phyloP scores from a whole-genome alignment of 2,329 filamentous ascomycete genomes.

The Knufia fluminis region DNA sequence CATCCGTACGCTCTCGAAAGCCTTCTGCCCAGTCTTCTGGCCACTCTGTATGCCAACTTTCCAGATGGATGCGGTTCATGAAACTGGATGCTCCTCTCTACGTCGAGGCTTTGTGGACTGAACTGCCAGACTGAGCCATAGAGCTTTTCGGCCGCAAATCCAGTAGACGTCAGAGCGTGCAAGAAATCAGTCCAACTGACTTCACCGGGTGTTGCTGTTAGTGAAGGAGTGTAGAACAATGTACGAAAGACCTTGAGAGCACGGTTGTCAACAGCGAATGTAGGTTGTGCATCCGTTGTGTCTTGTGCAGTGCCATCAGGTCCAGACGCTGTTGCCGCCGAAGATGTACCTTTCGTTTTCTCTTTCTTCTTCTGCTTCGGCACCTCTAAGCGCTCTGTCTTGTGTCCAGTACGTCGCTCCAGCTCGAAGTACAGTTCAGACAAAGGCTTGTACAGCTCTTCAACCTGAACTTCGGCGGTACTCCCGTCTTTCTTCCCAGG shows the following conservation, averaged over 20 bases:
- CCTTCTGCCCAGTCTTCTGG: slow-evolving; percentile 41
- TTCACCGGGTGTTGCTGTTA: slow-evolving; percentile 37
- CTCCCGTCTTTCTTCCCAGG: slow-evolving; percentile 17
- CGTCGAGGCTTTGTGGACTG: slow-evolving; percentile 33
- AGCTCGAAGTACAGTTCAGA: slow-evolving; percentile 23
- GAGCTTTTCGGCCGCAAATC: slow-evolving; percentile 47
- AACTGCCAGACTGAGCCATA: slow-evolving; percentile 57
- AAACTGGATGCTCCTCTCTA: slow-evolving; percentile 47
- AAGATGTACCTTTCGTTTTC: slow-evolving; percentile 24
- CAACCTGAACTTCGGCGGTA: background rate
- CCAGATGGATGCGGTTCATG: slow-evolving; percentile 50
- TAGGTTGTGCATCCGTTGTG: slow-evolving; percentile 19
- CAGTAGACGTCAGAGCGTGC: slow-evolving; percentile 41
- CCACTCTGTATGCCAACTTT: slow-evolving; percentile 43
- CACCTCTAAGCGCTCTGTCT: slow-evolving; percentile 3
- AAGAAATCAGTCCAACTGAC: slow-evolving; percentile 46
- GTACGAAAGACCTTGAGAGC: slow-evolving; percentile 36
- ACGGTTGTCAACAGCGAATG: slow-evolving; percentile 29
- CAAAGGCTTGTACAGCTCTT: slow-evolving; percentile 16
- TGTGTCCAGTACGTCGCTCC: slow-evolving; percentile 9
- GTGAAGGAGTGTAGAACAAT: slow-evolving; percentile 32
- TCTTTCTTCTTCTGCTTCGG: background rate
- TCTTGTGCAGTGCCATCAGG: background rate
- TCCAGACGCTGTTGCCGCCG: background rate
- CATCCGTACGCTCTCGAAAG: slow-evolving; percentile 41